A percentile compares a stretch with the other conserved stretches of the same genome.
These are phyloP conservation scores for Panicum hallii DNA, from an alignment of 202 grass and related monocot genomes.

Conservation along the genomic window DNA sequence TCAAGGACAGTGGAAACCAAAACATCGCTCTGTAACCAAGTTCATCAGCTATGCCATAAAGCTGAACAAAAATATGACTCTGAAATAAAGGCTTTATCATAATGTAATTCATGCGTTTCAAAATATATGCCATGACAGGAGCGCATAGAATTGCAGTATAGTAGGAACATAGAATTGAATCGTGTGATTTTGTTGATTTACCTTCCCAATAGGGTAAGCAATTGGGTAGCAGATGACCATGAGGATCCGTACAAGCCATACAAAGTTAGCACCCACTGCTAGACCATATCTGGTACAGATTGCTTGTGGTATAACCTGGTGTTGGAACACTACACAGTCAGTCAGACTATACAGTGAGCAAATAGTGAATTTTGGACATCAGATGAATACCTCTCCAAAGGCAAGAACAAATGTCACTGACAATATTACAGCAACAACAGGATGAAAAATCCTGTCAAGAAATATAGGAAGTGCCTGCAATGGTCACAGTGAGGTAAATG, in stretches of 20 bases:
- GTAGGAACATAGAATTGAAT: constrained; percentile 30
- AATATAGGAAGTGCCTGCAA: constrained; percentile 98
- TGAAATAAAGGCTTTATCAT: constrained; percentile 21
- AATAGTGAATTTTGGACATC: constrained; percentile 5
- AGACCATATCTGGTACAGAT: constrained; percentile 99
- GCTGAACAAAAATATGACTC: constrained; percentile 5
- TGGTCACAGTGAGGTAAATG: constrained; percentile 40
- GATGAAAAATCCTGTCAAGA: constrained; percentile 98
- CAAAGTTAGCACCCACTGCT: constrained; percentile 96
- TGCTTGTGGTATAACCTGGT: constrained; percentile 98
- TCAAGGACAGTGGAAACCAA: constrained; percentile 17
- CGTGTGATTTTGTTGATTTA: constrained; percentile 46
- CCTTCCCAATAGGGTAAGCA: constrained; percentile 97
- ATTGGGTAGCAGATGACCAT: constrained; percentile 96
- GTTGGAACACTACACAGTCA: constrained; percentile 43
- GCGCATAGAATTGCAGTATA: not conserved
- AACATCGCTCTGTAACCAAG: constrained; percentile 26
- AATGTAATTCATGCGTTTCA: not conserved
- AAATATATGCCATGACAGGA: not conserved
- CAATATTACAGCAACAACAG: constrained; percentile 93
- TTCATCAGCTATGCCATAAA: constrained; percentile 30
- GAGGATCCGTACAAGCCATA: constrained; percentile 94
- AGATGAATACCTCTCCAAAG: constrained; percentile 85
- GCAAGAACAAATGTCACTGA: constrained; percentile 98
- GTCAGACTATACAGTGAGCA: constrained; percentile 19